These are phyloP conservation scores for Trypanosoma melophagium DNA, from an alignment of 208 protist species.

Conservation along the genomic window DNA sequence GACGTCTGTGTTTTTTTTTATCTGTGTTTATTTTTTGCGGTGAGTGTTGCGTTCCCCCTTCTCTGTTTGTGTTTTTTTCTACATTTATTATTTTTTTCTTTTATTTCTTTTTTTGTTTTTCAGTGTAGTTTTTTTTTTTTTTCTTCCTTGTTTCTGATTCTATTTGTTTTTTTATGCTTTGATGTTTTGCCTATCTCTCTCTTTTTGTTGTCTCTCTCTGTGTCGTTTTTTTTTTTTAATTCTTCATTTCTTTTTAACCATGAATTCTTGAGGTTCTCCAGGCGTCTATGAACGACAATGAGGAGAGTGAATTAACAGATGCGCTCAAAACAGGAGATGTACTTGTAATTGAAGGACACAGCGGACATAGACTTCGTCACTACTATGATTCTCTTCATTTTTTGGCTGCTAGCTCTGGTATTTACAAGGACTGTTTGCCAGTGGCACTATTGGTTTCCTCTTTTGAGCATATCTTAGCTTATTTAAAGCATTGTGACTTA, in stretches of 20 bases:
- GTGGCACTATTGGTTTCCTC: slow-evolving; percentile 12
- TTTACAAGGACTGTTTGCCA: neutral
- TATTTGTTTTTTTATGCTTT: neutral
- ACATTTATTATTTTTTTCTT: neutral
- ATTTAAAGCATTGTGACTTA: neutral
- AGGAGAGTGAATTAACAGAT: neutral
- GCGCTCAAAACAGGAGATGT: slow-evolving; percentile 1
- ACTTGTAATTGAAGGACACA: slow-evolving; percentile 24
- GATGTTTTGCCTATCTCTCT: too few relatives aligned
- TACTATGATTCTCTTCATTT: slow-evolving; percentile 11
- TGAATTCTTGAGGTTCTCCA: too few relatives aligned
- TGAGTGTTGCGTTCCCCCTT: too few relatives aligned
- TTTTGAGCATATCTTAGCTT: neutral
- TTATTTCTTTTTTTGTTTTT: neutral
- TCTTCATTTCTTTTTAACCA: too few relatives aligned
- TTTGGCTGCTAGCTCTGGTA: neutral
- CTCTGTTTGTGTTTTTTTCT: neutral
- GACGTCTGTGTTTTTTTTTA: neutral
- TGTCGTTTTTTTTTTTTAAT: too few relatives aligned
- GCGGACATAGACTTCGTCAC: slow-evolving; percentile 14
- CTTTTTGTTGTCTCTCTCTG: too few relatives aligned
- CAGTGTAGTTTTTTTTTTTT: too few relatives aligned
- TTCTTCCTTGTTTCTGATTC: too few relatives aligned
- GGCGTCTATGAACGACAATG: slow-evolving; percentile 3
- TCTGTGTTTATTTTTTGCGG: too few relatives aligned